Evolutionary conservation across 768 basidiomycete genomes (phyloP), one percentile per base, ranked within the genome.

Genomic region (Pulveroboletus ravenelii): DNA sequence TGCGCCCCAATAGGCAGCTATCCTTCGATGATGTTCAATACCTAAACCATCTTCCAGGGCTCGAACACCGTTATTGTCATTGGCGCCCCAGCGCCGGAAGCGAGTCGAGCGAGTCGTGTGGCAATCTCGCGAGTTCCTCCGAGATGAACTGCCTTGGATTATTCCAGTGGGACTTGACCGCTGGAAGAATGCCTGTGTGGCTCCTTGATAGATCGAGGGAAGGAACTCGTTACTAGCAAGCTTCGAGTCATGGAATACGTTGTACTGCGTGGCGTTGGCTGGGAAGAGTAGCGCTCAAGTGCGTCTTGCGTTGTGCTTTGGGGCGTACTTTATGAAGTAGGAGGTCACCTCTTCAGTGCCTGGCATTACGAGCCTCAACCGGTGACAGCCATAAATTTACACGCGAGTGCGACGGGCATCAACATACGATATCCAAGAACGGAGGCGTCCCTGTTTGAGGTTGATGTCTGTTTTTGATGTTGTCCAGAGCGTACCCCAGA

Each of bases 101-200:
- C 69, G 23, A 80, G 72, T 29, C 77, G 73, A 23, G 78, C 74
- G 29, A 82, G 13, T 64, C 65, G 15, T 74, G 73, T 17, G 82
- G 66, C 47, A 66, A 50, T 0, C 53, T 53, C 4, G 75, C 72
- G 39, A 82, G 71, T 29, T 72, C 67, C 27, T 70, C 64, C 31
- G 66, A 54, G 44, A 76, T 59, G 63, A 75, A 77, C 38, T 38
- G 43, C 43, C 61, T 60, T 61, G 78, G 52, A 31, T 51, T 59
- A 27, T 64, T 60, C 66, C 73, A 78, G 54, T 75, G 76, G 4
- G 55, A 53, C 27, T 57, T 57, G 34, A 76, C 29, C 42, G 51
- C 20, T 61, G 47, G 63, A 76, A 75, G 58, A 79, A 80, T 1
- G 38, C 62, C 18, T 62, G 47, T 4, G 68, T 72, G 13, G 59